Base-by-base conservation (phyloP, 768 basidiomycete species). In the Russula brevipes region DNA sequence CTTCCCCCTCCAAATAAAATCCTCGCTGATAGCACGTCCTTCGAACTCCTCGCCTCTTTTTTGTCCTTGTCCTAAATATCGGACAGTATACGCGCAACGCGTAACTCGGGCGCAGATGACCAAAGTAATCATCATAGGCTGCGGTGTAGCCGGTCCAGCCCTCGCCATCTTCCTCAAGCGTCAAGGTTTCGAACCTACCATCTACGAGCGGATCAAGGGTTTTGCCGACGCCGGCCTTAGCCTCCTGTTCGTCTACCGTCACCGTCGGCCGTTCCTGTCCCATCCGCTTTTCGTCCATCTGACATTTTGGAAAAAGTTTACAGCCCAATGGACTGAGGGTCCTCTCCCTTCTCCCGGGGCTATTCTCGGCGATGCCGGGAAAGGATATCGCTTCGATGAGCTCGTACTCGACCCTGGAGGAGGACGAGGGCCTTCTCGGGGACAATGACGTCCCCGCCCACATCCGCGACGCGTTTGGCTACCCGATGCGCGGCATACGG, bases 401-500 rank as follows among this genome's bases (percentile, higher is more conserved):
- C 10, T 61, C 61, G 3, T 66, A 64, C 47, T 66, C 66, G 4
- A 56, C 59, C 17, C 33, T 75, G 16, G 66, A 71, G 4, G 67
- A 64, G 7, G 72, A 73, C 45, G 69, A 68, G 39, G 67, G 69
- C 12, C 31, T 73, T 47, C 71, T 79, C 11, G 71, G 65, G 11
- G 64, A 69, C 8, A 60, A 64, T n/a, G 72, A 70, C 36, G 53
- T 66, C 5, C 72, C 74, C 12, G 52, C 69, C 4, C 33, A 54
- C 4, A 54, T 73, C n/a, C 60, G 63, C 55, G 58, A 63, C 9
- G 54, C 63, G 42, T 68, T 67, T 57, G 73, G 75, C 2, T 67
- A 71, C 52, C 66, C 69, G 10, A 51, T 77, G 66, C 66, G 69
- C 4, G 78, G 76, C 17, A 69, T 76, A 19, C 68, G 69, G 36